These are phyloP conservation scores for Pugionium dolabratum DNA, from an alignment of 345 rosid species.

Conservation along the genomic window DNA sequence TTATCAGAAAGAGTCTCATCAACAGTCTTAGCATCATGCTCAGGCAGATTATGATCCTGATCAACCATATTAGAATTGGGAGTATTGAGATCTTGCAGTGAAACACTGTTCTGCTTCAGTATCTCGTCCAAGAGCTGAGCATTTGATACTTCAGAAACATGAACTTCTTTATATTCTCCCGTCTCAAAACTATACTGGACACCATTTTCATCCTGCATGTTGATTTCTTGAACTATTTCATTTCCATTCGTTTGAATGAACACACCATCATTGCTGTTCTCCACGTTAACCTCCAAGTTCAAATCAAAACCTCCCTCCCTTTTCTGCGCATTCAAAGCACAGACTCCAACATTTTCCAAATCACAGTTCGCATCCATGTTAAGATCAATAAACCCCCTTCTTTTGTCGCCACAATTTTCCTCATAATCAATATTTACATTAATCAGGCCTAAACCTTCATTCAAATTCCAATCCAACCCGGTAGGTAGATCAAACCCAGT, in stretches of 20 bases:
- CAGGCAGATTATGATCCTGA: slow-evolving; percentile 38
- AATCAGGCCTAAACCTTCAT: slow-evolving; percentile 48
- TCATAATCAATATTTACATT: slow-evolving; percentile 32
- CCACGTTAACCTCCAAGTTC: slow-evolving; percentile 64
- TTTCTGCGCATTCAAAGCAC: slow-evolving; percentile 38
- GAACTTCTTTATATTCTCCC: slow-evolving; percentile 50
- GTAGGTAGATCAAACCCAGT: slow-evolving; percentile 63
- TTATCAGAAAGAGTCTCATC: slow-evolving; percentile 45
- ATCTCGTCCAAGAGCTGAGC: slow-evolving; percentile 41
- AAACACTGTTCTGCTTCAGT: slow-evolving; percentile 37
- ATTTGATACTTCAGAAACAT: slow-evolving; percentile 43
- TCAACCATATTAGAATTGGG: slow-evolving; percentile 38
- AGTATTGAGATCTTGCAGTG: slow-evolving; percentile 21
- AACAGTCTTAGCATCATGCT: slow-evolving; percentile 31
- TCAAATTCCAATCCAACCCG: slow-evolving; percentile 64
- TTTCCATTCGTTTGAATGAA: slow-evolving; percentile 31
- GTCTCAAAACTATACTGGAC: slow-evolving; percentile 32
- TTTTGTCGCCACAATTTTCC: slow-evolving; percentile 36
- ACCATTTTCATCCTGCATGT: slow-evolving; percentile 34
- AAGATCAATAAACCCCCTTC: slow-evolving; percentile 62
- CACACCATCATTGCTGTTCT: slow-evolving; percentile 41
- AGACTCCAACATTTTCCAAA: slow-evolving; percentile 44
- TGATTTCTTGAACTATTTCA: slow-evolving; percentile 32
- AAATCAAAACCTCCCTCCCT: slow-evolving; percentile 69
- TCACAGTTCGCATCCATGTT: slow-evolving; percentile 70